Evolutionary conservation across 306 rosid genomes (phyloP), one percentile per base, ranked within the genome.

Genomic region (Cucumis hystrix): DNA sequence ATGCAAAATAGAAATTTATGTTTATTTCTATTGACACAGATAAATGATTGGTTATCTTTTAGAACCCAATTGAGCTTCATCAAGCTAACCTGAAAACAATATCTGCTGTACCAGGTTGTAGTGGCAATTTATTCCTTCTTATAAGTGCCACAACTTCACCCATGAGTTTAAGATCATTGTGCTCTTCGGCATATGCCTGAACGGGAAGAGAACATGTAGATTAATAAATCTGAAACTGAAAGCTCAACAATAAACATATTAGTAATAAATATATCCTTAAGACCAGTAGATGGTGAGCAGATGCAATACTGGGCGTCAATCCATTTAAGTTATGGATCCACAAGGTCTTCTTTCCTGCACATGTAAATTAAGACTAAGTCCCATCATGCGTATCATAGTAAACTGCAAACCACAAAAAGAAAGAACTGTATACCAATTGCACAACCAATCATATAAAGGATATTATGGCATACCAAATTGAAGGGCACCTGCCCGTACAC

Each of bases 101-200:
- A 88, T 95, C 99, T 77, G 97, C 97, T 58, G 99, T 92, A 80
- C 97, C 97, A 15, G 99, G 88, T 82, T 95, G 99, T 89, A 90
- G 77, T 35, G 92, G 93, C 69, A 95, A 67, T 84, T 77, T 88
- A 83, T 92, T 95, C 80, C n/a, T 83, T 85, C 87, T 87, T 61
- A 89, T 7, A 81, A 92, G 97, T 81, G 81, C 80, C 99, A 92
- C 88, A 79, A 91, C 79, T 37, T 92, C 97, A 82, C 68, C 87
- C 92, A 92, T 75, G 71, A 95, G 89, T 64, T 87, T 80, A 70
- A 80, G 79, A 87, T 95, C 89, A 57, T 88, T 89, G 75, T 85
- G 89, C 35, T 85, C 75, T 89, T 89, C 83, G 66, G 99, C 96
- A 86, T 88, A 58, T 15, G 58, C 33, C 99, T 95, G 85, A 83